These are phyloP conservation scores for Sanghuangporus weigelae DNA, from an alignment of 1,284 basidiomycete species.

Conservation along the genomic window DNA sequence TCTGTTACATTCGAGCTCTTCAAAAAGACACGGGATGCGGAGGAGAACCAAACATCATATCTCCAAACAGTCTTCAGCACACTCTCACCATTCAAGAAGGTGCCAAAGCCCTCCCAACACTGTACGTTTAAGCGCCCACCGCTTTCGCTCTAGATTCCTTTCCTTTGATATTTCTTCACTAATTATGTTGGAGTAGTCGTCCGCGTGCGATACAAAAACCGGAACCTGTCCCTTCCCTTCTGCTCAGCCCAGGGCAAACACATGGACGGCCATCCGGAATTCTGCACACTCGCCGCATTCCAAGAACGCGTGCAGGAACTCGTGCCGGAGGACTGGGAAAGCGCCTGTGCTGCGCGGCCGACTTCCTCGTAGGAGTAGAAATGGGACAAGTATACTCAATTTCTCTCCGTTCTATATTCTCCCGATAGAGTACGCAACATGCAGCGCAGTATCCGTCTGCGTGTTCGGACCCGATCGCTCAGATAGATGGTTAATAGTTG, in stretches of 20 bases:
- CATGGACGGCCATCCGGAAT: conserved; percentile 65
- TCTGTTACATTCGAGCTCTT: conserved; percentile 73
- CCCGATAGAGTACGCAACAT: too few relatives aligned
- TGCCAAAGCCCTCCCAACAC: conserved; percentile 31
- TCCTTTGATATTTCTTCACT: neutral
- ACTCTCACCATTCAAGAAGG: conserved; percentile 24
- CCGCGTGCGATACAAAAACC: conserved; percentile 75
- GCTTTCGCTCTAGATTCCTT: neutral
- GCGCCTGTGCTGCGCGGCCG: conserved; percentile 40
- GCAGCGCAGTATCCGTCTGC: too few relatives aligned
- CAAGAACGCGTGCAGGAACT: conserved; percentile 54
- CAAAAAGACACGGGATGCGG: conserved; percentile 29
- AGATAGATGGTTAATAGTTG: too few relatives aligned
- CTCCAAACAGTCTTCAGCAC: conserved; percentile 34
- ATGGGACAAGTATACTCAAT: neutral
- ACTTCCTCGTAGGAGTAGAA: neutral
- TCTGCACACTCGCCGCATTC: conserved; percentile 73
- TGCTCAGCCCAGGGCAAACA: conserved; percentile 69
- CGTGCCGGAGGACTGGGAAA: conserved; percentile 58
- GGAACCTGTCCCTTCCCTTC: conserved; percentile 56
- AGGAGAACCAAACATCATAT: conserved; percentile 21
- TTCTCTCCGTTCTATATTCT: neutral
- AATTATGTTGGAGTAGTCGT: conserved; percentile 45
- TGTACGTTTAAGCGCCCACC: conserved; percentile 32
- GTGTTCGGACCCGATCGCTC: too few relatives aligned